A percentile compares a stretch with the other conserved stretches of the same genome.
Evolutionary conservation across 768 basidiomycete genomes (phyloP).

Genomic region (Tephrocybe sp.): DNA sequence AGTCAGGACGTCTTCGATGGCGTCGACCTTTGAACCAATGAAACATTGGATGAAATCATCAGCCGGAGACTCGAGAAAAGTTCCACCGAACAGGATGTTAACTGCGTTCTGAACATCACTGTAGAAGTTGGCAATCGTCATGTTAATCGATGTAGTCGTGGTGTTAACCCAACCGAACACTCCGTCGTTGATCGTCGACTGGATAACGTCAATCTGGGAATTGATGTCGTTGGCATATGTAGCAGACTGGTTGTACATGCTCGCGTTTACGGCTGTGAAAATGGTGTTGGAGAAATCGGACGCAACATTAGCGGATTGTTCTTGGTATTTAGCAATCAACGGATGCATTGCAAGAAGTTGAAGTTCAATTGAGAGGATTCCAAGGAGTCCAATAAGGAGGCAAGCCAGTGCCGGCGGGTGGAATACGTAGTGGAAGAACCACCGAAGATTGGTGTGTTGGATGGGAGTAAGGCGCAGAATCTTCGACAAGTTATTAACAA

Average conservation of each 20-base stretch:
- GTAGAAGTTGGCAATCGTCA: slow-evolving; percentile 85
- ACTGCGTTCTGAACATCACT: slow-evolving; percentile 78
- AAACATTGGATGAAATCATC: slow-evolving; percentile 89
- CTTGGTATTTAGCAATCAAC: slow-evolving; percentile 64
- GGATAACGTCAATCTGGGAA: slow-evolving; percentile 59
- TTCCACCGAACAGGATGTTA: slow-evolving; percentile 76
- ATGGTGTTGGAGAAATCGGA: slow-evolving; percentile 70
- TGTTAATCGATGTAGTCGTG: slow-evolving; percentile 85
- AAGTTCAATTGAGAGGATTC: slow-evolving; percentile 80
- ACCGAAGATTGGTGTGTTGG: slow-evolving; percentile 70
- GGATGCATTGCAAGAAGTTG: slow-evolving; percentile 82
- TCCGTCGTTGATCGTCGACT: slow-evolving; percentile 78
- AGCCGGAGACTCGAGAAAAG: slow-evolving; percentile 75
- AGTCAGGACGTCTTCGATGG: slow-evolving; percentile 83
- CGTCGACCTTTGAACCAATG: slow-evolving; percentile 87
- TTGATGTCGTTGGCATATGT: slow-evolving; percentile 81
- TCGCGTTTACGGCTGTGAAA: slow-evolving; percentile 71
- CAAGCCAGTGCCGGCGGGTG: slow-evolving; percentile 89
- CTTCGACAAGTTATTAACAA: slow-evolving; percentile 52
- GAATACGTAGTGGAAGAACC: slow-evolving; percentile 91
- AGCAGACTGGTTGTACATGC: slow-evolving; percentile 79
- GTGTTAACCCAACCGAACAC: slow-evolving; percentile 95
- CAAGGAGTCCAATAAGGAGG: slow-evolving; percentile 91
- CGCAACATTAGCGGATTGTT: slow-evolving; percentile 56
- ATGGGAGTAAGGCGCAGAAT: slow-evolving; percentile 53